These are phyloP conservation scores for Malbranchea cinnamomea DNA, from an alignment of 2,329 filamentous ascomycete genomes.

Conservation along the genomic window DNA sequence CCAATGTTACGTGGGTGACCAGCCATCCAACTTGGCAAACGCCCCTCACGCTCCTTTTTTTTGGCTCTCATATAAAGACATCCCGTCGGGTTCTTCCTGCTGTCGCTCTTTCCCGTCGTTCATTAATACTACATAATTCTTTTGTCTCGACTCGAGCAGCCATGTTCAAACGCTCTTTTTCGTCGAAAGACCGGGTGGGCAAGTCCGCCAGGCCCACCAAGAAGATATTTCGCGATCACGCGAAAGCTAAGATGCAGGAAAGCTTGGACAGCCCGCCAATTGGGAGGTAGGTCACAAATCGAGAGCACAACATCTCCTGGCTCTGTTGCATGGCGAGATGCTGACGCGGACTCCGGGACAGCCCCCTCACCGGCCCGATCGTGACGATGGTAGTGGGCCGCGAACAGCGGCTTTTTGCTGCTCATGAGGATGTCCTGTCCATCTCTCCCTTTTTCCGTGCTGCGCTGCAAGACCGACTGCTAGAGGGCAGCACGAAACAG, in stretches of 20 bases:
- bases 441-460: slow-evolving; percentile 72
- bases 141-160: slow-evolving; percentile 27
- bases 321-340: slow-evolving; percentile 1
- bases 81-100: slow-evolving; percentile 20
- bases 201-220: slow-evolving; percentile 68
- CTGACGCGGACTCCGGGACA: slow-evolving; percentile 15
- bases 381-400: slow-evolving; percentile 71
- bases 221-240: slow-evolving; percentile 62
- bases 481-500: slow-evolving; percentile 56
- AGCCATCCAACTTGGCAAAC: slow-evolving; percentile 20
- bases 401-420: slow-evolving; percentile 82
- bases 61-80: slow-evolving; percentile 27
- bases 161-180: slow-evolving; percentile 92
- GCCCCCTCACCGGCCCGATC: slow-evolving; percentile 53
- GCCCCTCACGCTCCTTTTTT: slow-evolving; percentile 17
- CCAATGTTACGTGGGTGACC: slow-evolving; percentile 40
- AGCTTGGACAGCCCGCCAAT: slow-evolving; percentile 50
- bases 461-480: slow-evolving; percentile 56
- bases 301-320: no score
- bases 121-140: slow-evolving; percentile 22
- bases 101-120: slow-evolving; percentile 32
- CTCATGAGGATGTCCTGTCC: slow-evolving; percentile 81
- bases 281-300: slow-evolving; percentile 30
- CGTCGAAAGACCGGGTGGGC: slow-evolving; percentile 70
- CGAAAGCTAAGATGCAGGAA: slow-evolving; percentile 78